Percentiles rank a stretch among this genome's conserved stretches.
Conservation (phyloP, 352 stramenopile species). For the Pythium monospermum region DNA sequence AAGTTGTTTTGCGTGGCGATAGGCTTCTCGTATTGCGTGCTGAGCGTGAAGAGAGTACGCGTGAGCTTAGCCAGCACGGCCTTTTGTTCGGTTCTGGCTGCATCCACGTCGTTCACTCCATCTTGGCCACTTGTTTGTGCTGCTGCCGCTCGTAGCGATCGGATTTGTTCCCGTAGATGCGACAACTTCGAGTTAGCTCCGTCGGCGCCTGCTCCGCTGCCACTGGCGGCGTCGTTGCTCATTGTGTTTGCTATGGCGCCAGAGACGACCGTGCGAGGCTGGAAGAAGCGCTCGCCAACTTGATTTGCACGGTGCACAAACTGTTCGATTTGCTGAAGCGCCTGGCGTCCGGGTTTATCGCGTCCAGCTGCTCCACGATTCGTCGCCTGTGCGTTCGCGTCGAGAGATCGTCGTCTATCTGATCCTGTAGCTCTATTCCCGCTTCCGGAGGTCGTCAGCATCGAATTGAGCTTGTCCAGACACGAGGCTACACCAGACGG, state of each 20-base stretch:
- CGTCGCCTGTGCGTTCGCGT: neutral
- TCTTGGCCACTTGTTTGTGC: too few relatives aligned
- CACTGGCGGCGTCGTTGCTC: neutral
- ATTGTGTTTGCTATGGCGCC: neutral
- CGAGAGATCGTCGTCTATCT: slow-evolving; percentile 12
- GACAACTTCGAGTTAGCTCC: slow-evolving; percentile 5
- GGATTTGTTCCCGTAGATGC: slow-evolving; percentile 12
- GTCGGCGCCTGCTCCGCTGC: neutral
- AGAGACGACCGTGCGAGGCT: slow-evolving; percentile 15
- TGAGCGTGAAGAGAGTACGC: slow-evolving; percentile 50
- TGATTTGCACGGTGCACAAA: slow-evolving; percentile 48
- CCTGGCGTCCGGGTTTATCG: slow-evolving; percentile 4
- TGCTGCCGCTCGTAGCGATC: slow-evolving; percentile 1
- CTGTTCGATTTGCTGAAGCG: slow-evolving; percentile 45
- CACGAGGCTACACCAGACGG: slow-evolving; percentile 48
- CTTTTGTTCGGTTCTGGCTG: neutral
- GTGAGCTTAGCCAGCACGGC: slow-evolving; percentile 33
- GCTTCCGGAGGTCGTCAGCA: slow-evolving; percentile 33
- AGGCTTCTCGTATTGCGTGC: slow-evolving; percentile 16
- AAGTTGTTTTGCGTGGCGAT: neutral
- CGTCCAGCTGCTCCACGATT: neutral
- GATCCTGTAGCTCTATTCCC: slow-evolving; percentile 10
- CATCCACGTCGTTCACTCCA: slow-evolving; percentile 1
- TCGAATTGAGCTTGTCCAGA: slow-evolving; percentile 65
- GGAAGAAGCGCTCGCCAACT: slow-evolving; percentile 54